Conservation (phyloP, 2,329 filamentous ascomycete species). For the Fusarium sp. region DNA sequence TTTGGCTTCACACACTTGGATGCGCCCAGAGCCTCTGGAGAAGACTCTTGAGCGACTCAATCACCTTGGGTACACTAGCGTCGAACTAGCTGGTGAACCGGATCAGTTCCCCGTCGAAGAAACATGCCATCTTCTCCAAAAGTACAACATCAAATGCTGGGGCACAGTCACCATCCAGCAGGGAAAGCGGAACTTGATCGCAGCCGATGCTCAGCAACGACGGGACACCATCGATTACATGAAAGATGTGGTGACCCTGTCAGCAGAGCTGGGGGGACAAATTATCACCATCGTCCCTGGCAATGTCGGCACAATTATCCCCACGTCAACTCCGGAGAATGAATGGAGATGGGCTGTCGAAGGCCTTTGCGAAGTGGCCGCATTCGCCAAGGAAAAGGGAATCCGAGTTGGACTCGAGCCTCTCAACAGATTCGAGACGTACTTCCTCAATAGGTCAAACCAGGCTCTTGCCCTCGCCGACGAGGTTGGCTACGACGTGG, state of each 20-base stretch:
- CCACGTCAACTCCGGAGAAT: conserved; percentile 27
- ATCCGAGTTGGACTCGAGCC: conserved; percentile 35
- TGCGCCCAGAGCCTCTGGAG: conserved; percentile 34
- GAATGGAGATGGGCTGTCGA: conserved; percentile 37
- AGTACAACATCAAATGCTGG: conserved; percentile 32
- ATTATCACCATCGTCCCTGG: conserved; percentile 25
- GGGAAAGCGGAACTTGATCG: conserved; percentile 31
- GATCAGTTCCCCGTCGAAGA: background rate
- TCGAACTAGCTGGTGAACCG: conserved; percentile 34
- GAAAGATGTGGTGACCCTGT: conserved; percentile 30
- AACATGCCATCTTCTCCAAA: conserved; percentile 22
- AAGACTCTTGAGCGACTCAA: conserved; percentile 26
- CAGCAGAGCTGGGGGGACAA: conserved; percentile 25
- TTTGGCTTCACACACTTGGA: conserved; percentile 37
- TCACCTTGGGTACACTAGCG: conserved; percentile 26
- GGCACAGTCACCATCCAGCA: conserved; percentile 36
- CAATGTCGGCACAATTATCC: conserved; percentile 21
- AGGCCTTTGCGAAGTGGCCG: conserved; percentile 20
- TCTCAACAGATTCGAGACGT: conserved; percentile 38
- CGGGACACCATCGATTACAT: conserved; percentile 28
- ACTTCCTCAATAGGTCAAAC: conserved; percentile 35
- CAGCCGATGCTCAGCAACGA: conserved; percentile 23
- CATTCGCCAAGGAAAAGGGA: conserved; percentile 16
- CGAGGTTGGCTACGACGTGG: conserved; percentile 24
- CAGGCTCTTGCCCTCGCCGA: conserved; percentile 36